Conservation (phyloP, 2,329 filamentous ascomycete genomes). For the Rutstroemia sp. region DNA sequence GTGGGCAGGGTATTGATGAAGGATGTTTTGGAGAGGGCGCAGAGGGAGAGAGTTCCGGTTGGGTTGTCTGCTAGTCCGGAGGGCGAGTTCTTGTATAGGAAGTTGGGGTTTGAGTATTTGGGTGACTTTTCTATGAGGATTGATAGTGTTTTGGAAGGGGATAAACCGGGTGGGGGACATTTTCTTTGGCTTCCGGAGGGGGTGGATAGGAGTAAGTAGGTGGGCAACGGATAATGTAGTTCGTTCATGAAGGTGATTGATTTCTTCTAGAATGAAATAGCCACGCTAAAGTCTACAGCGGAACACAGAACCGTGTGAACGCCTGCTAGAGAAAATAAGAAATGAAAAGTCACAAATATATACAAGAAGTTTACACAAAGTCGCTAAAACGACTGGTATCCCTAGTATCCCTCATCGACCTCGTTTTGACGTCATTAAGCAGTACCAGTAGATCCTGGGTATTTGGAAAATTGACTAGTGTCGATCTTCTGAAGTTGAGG, state of each 20-base stretch:
- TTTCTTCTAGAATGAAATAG: no score
- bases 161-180: conserved; percentile 17
- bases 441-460: conserved; percentile 7
- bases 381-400: no score
- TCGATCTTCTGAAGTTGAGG: conserved; percentile 7
- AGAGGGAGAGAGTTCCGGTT: conserved; percentile 19
- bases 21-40: conserved; percentile 14
- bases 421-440: not conserved
- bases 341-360: not conserved
- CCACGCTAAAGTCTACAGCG: no score
- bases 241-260: no score
- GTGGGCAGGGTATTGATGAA: conserved; percentile 20
- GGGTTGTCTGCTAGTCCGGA: conserved; percentile 17
- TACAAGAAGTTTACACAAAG: no score
- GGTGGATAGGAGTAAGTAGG: not conserved
- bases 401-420: no score
- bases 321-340: no score
- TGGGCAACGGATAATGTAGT: no score
- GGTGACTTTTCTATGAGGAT: conserved; percentile 16
- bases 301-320: no score
- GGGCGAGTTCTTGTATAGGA: conserved; percentile 22
- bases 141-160: not conserved
- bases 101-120: conserved; percentile 20
- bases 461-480: conserved; percentile 4
- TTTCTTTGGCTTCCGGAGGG: conserved; percentile 21